These are phyloP conservation scores for Tolypocladium tropicale DNA, from an alignment of 2,329 filamentous ascomycete species.

Conservation along the genomic window DNA sequence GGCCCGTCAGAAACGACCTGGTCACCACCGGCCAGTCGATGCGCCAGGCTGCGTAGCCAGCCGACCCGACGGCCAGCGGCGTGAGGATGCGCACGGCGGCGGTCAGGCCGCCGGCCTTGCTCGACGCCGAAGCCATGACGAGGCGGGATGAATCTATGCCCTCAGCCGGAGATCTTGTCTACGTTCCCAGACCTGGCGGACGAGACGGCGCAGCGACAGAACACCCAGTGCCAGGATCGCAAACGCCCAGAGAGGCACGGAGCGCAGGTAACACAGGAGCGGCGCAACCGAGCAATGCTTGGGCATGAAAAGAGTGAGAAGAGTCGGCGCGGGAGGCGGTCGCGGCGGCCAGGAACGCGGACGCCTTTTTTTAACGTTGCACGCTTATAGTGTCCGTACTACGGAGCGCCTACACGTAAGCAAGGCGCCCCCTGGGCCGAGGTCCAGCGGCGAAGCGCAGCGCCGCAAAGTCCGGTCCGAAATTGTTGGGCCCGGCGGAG, in stretches of 20 bases:
- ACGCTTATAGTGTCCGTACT: too few relatives aligned
- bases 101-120: conserved; percentile 21
- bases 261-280: background rate
- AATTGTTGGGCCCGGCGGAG: background rate
- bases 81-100: conserved; percentile 28
- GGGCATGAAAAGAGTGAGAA: background rate
- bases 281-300: background rate
- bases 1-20: conserved; percentile 39
- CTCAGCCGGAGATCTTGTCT: background rate
- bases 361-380: too few relatives aligned
- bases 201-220: background rate
- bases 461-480: background rate
- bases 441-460: background rate
- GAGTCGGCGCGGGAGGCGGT: background rate
- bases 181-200: background rate
- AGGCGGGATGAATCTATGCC: background rate
- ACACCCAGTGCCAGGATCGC: background rate
- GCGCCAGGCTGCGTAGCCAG: conserved; percentile 36
- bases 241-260: background rate
- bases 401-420: too few relatives aligned
- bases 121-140: conserved; percentile 19
- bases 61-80: conserved; percentile 28
- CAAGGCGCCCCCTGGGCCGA: background rate
- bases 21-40: conserved; percentile 29
- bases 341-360: background rate